Evolutionary conservation across 208 protist species (phyloP), one percentile per base, ranked within the genome.

Genomic region (Trypanosoma cruzi): DNA sequence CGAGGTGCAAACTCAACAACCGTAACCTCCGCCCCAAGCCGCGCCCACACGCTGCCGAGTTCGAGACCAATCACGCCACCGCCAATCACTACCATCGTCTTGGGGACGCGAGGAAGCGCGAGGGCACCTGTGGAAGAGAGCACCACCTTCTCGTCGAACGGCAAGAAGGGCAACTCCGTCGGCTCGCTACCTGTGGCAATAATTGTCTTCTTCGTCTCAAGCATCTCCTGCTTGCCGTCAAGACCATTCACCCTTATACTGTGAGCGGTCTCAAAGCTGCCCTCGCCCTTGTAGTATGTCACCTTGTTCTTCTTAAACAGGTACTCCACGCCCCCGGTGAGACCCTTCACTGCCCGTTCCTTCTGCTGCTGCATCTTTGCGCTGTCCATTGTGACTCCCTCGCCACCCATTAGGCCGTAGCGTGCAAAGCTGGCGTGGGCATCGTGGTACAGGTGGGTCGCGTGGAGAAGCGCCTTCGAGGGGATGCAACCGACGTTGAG

Each of bases 401-500:
- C 84, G 24, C 88, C 92, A 26, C 85, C 89, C 28, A 81, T 68
- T 29, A 99, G 80, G 60, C 98, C 98, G 73, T 93, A 96, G 52
- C 96, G 89, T 26, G 75, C 76, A 73, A 99, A 99, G 69, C 98
- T 94, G 64, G 92, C 61, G 78, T 98, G 86, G 7, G 98, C 94
- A 58, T 98, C 88, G 66, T 99, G 89, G 79, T 98, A 99, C 52
- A 99, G 52, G 81, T 99, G 98, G 31, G 98, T 99, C 34, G 98
- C 93, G 79, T 99, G 93, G 0, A 99, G 91, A 6, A 99, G 94
- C 40, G 98, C 90, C 90, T 99, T 99, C 59, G 98, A 99, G 16
- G 99, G 99, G 74, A 99, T 99, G 91, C 99, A 99, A 36, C 97
- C 98, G 36, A 99, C 98, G 81, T 99, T 99, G n/a, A 99, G 89